Evolutionary conservation across 352 stramenopile genomes (phyloP), one percentile per base, ranked within the genome.

Genomic region (Pythium dissotocum): DNA sequence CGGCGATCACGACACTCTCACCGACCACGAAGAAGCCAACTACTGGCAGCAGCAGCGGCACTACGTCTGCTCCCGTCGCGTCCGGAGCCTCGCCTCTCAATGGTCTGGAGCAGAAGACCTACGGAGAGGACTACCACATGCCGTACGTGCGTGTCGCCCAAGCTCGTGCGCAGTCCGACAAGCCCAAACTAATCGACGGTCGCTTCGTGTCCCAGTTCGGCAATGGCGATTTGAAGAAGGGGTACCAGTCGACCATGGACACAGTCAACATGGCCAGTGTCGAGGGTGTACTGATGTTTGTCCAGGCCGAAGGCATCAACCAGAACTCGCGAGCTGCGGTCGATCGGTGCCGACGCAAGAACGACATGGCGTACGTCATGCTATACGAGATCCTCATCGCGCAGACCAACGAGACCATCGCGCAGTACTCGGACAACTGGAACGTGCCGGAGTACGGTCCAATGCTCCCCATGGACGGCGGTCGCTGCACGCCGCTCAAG

Each of bases 141-240:
- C 46, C 64, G 4, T 44, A 76, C 26, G 76, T 93, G 14, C 77
- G 73, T 8, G 83, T 75, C 6, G 65, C 91, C 12, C 83, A 93
- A 36, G 83, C 85, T 0, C 83, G 85, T 28, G 83, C 89, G 36
- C 83, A 93, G 59, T 81, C 78, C 36, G 85, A 93, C 68, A 67
- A 70, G 35, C 85, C 85, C 0, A 79, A 87, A 9, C 67, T 83
- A 4, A 69, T 85, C 6, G 70, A 85, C 7, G 74, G 70, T 36
- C 62, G 66, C 18, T 87, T 91, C 44, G 77, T 89, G 16, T 89
- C 80, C 60, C 88, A 79, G 61, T 79, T 77, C 21, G 55, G 26
- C 4, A 61, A 58, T 14, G 51, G 38, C 13, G 59, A 65, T 36
- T 46, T 62, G 51, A 51, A 8, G 7, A 49, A 32, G 42, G 62